A percentile compares a stretch with the other conserved stretches of the same genome.
phyloP scores from a whole-genome alignment of 805 yeast species.

The Cyberlindnera xishuangbannaensis region DNA sequence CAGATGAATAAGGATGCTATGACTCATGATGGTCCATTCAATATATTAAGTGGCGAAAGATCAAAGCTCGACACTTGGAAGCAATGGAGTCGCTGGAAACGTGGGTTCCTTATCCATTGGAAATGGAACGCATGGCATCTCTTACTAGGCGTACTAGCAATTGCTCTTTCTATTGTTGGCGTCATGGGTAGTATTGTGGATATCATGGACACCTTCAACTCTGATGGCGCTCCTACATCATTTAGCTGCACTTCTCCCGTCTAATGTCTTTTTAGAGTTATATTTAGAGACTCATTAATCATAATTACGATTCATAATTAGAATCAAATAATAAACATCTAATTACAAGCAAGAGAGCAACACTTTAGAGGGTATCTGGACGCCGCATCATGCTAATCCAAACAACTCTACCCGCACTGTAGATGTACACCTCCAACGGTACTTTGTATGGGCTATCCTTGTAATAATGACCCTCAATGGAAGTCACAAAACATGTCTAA shows the following conservation, averaged over 20 bases:
- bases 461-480: too few species aligned
- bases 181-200: slow-evolving; percentile 26
- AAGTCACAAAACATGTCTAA: too few species aligned
- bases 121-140: slow-evolving; percentile 17
- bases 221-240: slow-evolving; percentile 23
- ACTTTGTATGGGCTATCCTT: too few species aligned
- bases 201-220: slow-evolving; percentile 23
- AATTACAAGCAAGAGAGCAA: too few species aligned
- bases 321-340: too few species aligned
- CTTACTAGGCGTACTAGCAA: slow-evolving; percentile 21
- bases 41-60: slow-evolving; percentile 9
- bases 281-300: too few species aligned
- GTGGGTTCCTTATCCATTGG: slow-evolving; percentile 20
- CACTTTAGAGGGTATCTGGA: too few species aligned
- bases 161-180: slow-evolving; percentile 28
- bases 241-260: slow-evolving; percentile 29
- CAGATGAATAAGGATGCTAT: slow-evolving; percentile 19
- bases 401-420: too few species aligned
- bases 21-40: slow-evolving; percentile 14
- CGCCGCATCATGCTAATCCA: too few species aligned
- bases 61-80: slow-evolving; percentile 10
- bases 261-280: too few species aligned
- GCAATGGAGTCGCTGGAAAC: slow-evolving; percentile 12
- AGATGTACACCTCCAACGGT: too few species aligned
- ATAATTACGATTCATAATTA: too few species aligned